Conservation (phyloP, 176 grass and related monocot species). For the Bolboschoenus planiculmis region DNA sequence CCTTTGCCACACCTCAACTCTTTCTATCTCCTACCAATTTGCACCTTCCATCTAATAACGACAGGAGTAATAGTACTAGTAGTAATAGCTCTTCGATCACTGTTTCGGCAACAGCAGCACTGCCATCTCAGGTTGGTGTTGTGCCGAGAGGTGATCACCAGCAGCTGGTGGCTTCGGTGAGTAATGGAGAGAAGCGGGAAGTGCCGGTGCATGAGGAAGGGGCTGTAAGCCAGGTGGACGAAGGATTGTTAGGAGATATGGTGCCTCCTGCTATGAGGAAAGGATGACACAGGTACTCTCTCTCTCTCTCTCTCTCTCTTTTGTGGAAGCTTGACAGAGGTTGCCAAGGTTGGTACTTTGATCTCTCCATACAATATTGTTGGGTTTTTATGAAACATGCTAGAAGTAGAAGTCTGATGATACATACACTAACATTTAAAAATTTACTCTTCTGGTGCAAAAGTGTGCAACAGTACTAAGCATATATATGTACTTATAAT, state of each 20-base stretch:
- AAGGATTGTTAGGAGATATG: conserved; percentile 70
- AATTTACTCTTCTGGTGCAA: not conserved
- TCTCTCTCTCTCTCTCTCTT: not conserved
- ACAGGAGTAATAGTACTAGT: conserved; percentile 6
- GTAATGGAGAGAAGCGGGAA: not conserved
- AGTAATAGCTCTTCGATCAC: not conserved
- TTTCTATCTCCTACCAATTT: not conserved
- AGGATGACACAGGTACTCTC: conserved; percentile 25
- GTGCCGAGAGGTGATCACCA: not conserved
- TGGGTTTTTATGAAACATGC: conserved; percentile 2
- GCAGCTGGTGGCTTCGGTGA: not conserved
- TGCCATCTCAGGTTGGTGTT: not conserved
- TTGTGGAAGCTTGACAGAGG: no score
- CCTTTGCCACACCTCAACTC: not conserved
- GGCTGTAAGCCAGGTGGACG: conserved; percentile 15
- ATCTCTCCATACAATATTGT: not conserved
- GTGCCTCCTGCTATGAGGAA: conserved; percentile 65
- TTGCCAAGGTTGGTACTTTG: no score
- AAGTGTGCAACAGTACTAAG: not conserved
- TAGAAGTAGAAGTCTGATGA: not conserved
- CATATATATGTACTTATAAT: not conserved
- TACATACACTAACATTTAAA: not conserved
- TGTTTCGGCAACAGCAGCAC: not conserved
- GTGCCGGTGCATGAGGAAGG: not conserved
- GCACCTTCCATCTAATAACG: conserved; percentile 10